Conservation (phyloP, 2,329 filamentous ascomycete genomes). For the Xylariaceae sp. region DNA sequence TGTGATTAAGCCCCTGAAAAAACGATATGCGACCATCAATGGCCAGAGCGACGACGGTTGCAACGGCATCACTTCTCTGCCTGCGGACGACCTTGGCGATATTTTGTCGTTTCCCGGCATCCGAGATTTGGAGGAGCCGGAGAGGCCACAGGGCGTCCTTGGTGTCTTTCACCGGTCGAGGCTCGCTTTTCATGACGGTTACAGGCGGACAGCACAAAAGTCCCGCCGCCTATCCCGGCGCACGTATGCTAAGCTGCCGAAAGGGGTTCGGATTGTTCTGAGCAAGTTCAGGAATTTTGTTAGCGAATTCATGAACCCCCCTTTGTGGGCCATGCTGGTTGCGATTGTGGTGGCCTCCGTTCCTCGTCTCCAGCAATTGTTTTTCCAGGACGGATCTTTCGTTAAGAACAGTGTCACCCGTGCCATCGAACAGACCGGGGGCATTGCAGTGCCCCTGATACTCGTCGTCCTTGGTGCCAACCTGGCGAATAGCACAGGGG, state of each 20-base stretch:
- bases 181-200: constrained; percentile 26
- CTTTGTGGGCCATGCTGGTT: constrained; percentile 91
- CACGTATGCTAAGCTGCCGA: constrained; percentile 13
- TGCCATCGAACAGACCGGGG: constrained; percentile 76
- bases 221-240: constrained; percentile 1
- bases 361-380: constrained; percentile 72
- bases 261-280: constrained; percentile 23
- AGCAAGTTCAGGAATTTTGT: constrained; percentile 56
- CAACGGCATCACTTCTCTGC: constrained; percentile 31
- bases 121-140: constrained; percentile 37
- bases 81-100: constrained; percentile 40
- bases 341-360: constrained; percentile 90
- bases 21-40: constrained; percentile 31
- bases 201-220: constrained; percentile 10
- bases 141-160: constrained; percentile 36
- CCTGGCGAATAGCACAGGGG: constrained; percentile 83
- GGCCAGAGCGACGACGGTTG: constrained; percentile 17
- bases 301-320: constrained; percentile 97
- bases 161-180: constrained; percentile 37
- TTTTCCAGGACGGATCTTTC: constrained; percentile 86
- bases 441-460: constrained; percentile 91
- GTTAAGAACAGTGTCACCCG: constrained; percentile 88
- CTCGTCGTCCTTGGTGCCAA: constrained; percentile 94
- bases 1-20: constrained; percentile 30
- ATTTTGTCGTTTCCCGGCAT: constrained; percentile 61